Evolutionary conservation across 352 stramenopile species (phyloP), one percentile per base, ranked within the genome.

Genomic region (Phytopythium litorale): DNA sequence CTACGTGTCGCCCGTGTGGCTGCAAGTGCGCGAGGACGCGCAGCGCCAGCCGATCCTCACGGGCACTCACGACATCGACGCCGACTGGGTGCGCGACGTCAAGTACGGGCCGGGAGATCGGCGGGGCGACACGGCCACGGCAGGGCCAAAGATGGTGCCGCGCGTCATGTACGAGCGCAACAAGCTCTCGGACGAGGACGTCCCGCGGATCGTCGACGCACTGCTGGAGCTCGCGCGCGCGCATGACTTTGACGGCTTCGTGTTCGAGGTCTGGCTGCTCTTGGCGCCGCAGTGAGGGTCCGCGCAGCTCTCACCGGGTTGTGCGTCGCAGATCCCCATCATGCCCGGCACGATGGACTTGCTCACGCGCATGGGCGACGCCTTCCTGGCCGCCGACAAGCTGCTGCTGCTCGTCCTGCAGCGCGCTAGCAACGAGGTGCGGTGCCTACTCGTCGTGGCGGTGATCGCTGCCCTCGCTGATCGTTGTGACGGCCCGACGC

Each of bases 81-180:
- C 46, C 0, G 52, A 75, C 56, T 94, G 85, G 85, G 62, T 91
- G 33, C 18, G 42, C 0, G 74, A 76, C 43, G 66, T 91, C 9
- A 84, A 78, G 46, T 51, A 73, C 15, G 72, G 65, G 11, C 32
- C 57, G 13, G 50, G 65, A 11, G 7, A 68, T 60, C 0, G 40
- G 7, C 11, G 42, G 15, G 19, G 51, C 0, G 33, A 67, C 11
- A 56, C 59, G 7, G 18, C 21, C 45, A 5, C 7, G 8, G 21
- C 57, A 6, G 67, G 58, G 3, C 82, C 80, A 9, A 67, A 70
- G n/a, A 73, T 94, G 23, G 83, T 94, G 18, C 83, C 85, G 48
- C 79, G 85, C 30, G 76, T 94, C 46, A 74, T 94, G 49, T 94
- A 92, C 65, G 85, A 94, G 60, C 84, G 84, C 62, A 90, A 88